These are phyloP conservation scores for Chalciporus chontae DNA, from an alignment of 768 basidiomycete genomes.

Conservation along the genomic window DNA sequence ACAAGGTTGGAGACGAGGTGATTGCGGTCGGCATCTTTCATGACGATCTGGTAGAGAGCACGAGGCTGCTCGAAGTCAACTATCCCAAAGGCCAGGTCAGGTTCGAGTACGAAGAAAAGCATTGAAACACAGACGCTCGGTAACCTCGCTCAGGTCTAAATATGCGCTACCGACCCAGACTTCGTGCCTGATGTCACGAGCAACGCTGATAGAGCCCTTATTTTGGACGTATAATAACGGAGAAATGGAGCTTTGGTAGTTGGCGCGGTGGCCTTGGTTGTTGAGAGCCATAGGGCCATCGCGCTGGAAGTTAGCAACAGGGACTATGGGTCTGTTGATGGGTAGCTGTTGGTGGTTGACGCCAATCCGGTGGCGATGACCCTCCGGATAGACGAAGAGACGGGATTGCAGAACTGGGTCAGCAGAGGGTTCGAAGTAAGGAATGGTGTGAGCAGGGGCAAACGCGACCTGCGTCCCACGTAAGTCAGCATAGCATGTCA, in stretches of 20 bases:
- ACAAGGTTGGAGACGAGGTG: conserved; percentile 64
- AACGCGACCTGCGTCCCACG: conserved; percentile 80
- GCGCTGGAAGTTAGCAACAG: conserved; percentile 89
- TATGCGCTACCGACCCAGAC: conserved; percentile 68
- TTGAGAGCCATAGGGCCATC: conserved; percentile 67
- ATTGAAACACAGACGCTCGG: conserved; percentile 62
- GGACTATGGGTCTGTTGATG: conserved; percentile 74
- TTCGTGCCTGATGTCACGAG: conserved; percentile 56
- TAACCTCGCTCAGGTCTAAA: conserved; percentile 68
- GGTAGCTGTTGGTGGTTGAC: conserved; percentile 83
- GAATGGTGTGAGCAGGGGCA: conserved; percentile 83
- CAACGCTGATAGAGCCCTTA: conserved; percentile 43
- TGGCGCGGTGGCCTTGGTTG: conserved; percentile 82
- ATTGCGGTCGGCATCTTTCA: conserved; percentile 52
- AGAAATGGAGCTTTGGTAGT: conserved; percentile 77
- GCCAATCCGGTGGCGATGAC: conserved; percentile 82
- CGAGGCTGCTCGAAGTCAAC: conserved; percentile 88
- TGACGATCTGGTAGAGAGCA: conserved; percentile 61
- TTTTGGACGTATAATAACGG: conserved; percentile 60
- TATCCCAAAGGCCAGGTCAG: conserved; percentile 21
- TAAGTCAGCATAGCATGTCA: too few species aligned
- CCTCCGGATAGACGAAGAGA: conserved; percentile 92
- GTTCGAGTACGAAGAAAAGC: background rate
- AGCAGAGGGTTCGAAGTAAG: conserved; percentile 84
- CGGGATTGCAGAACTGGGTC: conserved; percentile 95